These are phyloP conservation scores for Cnidoscolus chayamansa DNA, from an alignment of 441 rosid species.

Conservation along the genomic window DNA sequence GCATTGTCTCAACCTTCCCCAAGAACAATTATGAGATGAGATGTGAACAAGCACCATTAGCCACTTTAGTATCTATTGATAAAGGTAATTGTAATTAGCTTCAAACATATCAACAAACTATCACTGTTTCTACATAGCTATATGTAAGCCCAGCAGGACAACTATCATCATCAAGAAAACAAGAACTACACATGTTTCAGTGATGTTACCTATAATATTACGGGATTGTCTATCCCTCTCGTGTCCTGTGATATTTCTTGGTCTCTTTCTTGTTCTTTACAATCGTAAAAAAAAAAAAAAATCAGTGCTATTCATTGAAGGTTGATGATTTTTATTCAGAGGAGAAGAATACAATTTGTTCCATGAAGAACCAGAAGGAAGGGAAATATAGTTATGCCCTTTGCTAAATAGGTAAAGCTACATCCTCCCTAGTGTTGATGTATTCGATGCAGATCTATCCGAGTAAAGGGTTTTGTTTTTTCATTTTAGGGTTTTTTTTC, in stretches of 20 bases:
- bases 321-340: not conserved
- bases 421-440: not conserved
- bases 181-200: not conserved
- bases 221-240: not conserved
- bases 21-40: conserved; percentile 3
- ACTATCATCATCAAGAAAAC: not conserved
- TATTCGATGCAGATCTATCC: not conserved
- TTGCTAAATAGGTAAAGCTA: not conserved
- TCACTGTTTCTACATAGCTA: too few species aligned
- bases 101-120: too few species aligned
- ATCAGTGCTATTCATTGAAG: not conserved
- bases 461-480: not conserved
- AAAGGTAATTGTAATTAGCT: too few species aligned
- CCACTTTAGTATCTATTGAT: not conserved
- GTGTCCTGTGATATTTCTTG: too few species aligned
- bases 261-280: too few species aligned
- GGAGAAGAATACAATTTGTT: not conserved
- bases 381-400: not conserved
- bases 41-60: not conserved
- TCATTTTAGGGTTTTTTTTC: conserved; percentile 7
- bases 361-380: conserved; percentile 5
- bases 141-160: too few species aligned
- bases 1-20: conserved; percentile 7
- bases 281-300: too few species aligned
- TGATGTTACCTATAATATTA: not conserved